phyloP scores from a whole-genome alignment of 805 yeast species.

The Teunomyces tritomae region DNA sequence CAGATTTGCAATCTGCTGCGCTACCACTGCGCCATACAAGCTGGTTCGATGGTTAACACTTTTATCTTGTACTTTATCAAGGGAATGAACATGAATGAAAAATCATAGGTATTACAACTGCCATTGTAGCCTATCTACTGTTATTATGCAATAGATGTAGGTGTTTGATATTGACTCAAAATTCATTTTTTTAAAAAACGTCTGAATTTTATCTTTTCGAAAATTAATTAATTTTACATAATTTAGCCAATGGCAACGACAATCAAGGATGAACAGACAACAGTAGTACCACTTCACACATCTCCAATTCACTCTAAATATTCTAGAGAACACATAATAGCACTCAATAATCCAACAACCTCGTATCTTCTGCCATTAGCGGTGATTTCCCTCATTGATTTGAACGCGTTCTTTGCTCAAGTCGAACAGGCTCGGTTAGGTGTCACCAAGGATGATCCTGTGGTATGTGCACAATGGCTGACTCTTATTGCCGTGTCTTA shows the following conservation, averaged over 20 bases:
- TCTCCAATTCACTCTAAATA: slow-evolving; percentile 32
- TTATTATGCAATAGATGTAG: too few relatives aligned
- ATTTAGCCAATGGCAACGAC: not conserved
- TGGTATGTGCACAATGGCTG: slow-evolving; percentile 93
- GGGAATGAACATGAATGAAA: too few relatives aligned
- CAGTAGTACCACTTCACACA: not conserved
- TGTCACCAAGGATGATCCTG: slow-evolving; percentile 65
- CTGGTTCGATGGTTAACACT: slow-evolving; percentile 17
- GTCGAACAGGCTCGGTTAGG: slow-evolving; percentile 80
- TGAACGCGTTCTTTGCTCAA: slow-evolving; percentile 95
- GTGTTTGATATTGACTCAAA: too few relatives aligned
- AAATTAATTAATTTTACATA: not conserved
- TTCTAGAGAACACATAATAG: slow-evolving; percentile 48
- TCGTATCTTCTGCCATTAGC: slow-evolving; percentile 69
- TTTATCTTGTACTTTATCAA: not conserved
- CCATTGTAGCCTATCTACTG: too few relatives aligned
- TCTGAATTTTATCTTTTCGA: not conserved
- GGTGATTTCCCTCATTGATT: slow-evolving; percentile 80
- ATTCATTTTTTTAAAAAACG: too few relatives aligned
- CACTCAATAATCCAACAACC: slow-evolving; percentile 42
- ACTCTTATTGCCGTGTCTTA: slow-evolving; percentile 86
- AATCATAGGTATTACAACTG: too few relatives aligned
- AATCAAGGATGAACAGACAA: not conserved
- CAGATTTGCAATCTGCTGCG: slow-evolving; percentile 99
- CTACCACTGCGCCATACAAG: slow-evolving; percentile 96